phyloP scores from a whole-genome alignment of 1,284 basidiomycete genomes.

The Golubevia pallescens region DNA sequence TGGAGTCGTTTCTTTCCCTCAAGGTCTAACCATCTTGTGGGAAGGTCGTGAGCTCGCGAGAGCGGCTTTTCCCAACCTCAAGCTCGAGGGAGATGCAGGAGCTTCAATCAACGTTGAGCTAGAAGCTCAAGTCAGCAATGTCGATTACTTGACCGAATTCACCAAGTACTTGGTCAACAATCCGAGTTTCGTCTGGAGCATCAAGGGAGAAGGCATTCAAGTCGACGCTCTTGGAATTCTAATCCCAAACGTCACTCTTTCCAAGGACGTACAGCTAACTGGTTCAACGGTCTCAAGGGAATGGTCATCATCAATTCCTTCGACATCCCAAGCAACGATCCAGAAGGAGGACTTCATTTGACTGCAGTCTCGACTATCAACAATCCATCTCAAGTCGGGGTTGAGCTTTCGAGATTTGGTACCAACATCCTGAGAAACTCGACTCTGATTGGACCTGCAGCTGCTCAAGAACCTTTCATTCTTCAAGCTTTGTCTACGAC shows the following conservation, averaged over 20 bases:
- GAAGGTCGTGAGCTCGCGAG: conserved; percentile 44
- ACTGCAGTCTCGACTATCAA: conserved; percentile 51
- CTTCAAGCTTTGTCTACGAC: conserved; percentile 51
- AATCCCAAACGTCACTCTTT: conserved; percentile 45
- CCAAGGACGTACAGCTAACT: conserved; percentile 56
- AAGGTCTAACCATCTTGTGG: conserved; percentile 51
- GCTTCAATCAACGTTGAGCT: conserved; percentile 47
- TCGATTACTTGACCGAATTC: conserved; percentile 54
- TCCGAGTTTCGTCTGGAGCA: conserved; percentile 59
- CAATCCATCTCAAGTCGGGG: conserved; percentile 60
- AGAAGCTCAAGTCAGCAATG: conserved; percentile 49
- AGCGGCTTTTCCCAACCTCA: conserved; percentile 54
- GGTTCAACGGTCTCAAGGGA: conserved; percentile 53
- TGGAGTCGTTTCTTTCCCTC: conserved; percentile 44
- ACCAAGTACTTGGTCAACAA: conserved; percentile 44
- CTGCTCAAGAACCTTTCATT: conserved; percentile 37
- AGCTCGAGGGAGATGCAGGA: conserved; percentile 51
- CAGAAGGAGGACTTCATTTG: conserved; percentile 57
- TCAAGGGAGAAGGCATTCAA: conserved; percentile 37
- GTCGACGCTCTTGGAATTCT: conserved; percentile 54
- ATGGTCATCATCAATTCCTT: conserved; percentile 56
- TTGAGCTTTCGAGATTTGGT: conserved; percentile 53
- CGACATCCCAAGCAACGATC: conserved; percentile 59
- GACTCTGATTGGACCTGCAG: conserved; percentile 45
- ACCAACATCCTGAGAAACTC: conserved; percentile 36